Evolutionary conservation across 2,329 filamentous ascomycete species (phyloP).

Genomic region (Penicillium frequentans): DNA sequence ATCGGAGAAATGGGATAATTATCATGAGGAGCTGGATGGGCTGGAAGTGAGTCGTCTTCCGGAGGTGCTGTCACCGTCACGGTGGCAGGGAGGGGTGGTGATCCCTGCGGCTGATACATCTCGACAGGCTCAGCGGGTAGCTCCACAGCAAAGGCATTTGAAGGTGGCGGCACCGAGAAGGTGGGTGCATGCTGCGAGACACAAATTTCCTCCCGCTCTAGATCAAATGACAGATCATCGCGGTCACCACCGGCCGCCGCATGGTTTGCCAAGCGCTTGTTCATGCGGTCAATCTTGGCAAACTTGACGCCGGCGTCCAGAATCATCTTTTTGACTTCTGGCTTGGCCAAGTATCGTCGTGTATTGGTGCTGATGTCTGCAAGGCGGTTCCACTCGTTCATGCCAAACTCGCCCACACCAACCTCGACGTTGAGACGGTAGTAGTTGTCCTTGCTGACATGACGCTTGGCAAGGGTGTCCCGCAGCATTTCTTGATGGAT

Average conservation of each 20-base stretch:
- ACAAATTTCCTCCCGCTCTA: slow-evolving; percentile 27
- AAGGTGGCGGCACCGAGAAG: slow-evolving; percentile 38
- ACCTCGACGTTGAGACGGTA: slow-evolving; percentile 96
- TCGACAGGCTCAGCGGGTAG: slow-evolving; percentile 55
- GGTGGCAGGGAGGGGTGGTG: slow-evolving; percentile 12
- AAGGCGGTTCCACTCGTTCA: slow-evolving; percentile 97
- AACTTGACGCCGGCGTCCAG: slow-evolving; percentile 75
- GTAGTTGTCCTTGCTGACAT: slow-evolving; percentile 86
- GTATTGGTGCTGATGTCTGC: slow-evolving; percentile 94
- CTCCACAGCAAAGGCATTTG: slow-evolving; percentile 55
- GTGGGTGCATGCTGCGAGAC: slow-evolving; percentile 22
- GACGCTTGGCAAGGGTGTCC: slow-evolving; percentile 72
- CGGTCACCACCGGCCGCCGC: slow-evolving; percentile 36
- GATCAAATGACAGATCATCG: slow-evolving; percentile 29
- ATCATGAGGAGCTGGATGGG: slow-evolving; percentile 32
- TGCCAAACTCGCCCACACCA: slow-evolving; percentile 93
- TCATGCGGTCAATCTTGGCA: slow-evolving; percentile 77
- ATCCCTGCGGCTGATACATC: slow-evolving; percentile 24
- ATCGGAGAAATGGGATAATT: slow-evolving; percentile 21
- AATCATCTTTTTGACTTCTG: slow-evolving; percentile 74
- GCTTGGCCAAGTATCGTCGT: slow-evolving; percentile 73
- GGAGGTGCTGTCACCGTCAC: slow-evolving; percentile 23
- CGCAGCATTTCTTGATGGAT: slow-evolving; percentile 85
- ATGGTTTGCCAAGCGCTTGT: slow-evolving; percentile 62
- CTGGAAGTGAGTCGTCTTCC: slow-evolving; percentile 32